These are phyloP conservation scores for Zymoseptoria pseudotritici DNA, from an alignment of 2,329 filamentous ascomycete genomes.

Conservation along the genomic window DNA sequence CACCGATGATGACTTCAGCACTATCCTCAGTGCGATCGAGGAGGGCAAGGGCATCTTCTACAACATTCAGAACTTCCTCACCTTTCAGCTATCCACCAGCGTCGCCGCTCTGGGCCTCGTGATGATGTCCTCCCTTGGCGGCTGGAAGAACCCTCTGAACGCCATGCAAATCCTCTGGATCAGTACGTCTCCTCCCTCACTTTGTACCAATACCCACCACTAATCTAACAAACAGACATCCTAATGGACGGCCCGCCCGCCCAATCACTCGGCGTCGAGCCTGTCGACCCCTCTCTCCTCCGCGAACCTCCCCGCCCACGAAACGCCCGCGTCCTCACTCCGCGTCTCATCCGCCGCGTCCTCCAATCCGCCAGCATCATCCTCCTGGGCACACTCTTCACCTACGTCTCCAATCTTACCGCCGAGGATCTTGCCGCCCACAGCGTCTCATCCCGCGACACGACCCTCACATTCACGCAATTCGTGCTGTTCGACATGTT, in stretches of 20 bases:
- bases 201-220: neutral
- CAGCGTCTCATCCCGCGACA: slow-evolving; percentile 82
- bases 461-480: slow-evolving; percentile 98
- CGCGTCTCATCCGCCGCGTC: slow-evolving; percentile 71
- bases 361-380: slow-evolving; percentile 82
- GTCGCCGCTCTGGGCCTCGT: slow-evolving; percentile 88
- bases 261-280: slow-evolving; percentile 92
- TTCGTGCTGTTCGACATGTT: slow-evolving; percentile 99
- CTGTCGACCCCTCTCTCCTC: slow-evolving; percentile 92
- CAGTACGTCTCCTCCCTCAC: slow-evolving; percentile 54
- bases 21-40: slow-evolving; percentile 90
- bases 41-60: slow-evolving; percentile 99
- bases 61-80: slow-evolving; percentile 99
- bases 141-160: slow-evolving; percentile 91
- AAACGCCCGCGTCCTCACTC: slow-evolving; percentile 85
- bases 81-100: slow-evolving; percentile 95
- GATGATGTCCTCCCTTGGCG: slow-evolving; percentile 82
- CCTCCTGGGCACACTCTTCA: slow-evolving; percentile 82
- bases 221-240: slow-evolving; percentile 58
- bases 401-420: slow-evolving; percentile 88
- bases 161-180: slow-evolving; percentile 99
- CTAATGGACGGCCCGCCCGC: slow-evolving; percentile 98
- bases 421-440: slow-evolving; percentile 52
- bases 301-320: slow-evolving; percentile 78
- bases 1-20: slow-evolving; percentile 82